phyloP scores from a whole-genome alignment of 352 stramenopile species.

The Globisporangium paroecandrum region DNA sequence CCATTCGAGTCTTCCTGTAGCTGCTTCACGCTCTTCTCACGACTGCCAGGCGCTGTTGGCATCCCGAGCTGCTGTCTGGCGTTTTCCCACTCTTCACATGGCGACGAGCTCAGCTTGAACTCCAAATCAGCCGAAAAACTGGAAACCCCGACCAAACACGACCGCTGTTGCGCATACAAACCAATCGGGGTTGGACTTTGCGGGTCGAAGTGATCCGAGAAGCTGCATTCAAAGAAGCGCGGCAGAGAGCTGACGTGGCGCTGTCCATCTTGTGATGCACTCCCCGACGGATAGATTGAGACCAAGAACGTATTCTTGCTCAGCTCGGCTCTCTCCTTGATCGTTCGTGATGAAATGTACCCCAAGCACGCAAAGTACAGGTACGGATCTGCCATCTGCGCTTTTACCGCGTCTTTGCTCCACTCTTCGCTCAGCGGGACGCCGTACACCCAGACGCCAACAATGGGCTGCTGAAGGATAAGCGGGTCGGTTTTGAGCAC shows the following conservation, averaged over 20 bases:
- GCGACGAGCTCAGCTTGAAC: constrained; percentile 29
- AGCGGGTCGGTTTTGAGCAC: constrained; percentile 71
- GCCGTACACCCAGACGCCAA: constrained; percentile 75
- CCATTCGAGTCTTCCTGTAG: not conserved
- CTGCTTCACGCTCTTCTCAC: not conserved
- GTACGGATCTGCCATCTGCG: constrained; percentile 46
- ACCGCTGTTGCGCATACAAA: constrained; percentile 29
- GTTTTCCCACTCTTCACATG: constrained; percentile 38
- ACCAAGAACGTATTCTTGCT: constrained; percentile 63
- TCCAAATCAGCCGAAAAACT: constrained; percentile 54
- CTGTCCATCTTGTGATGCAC: constrained; percentile 11
- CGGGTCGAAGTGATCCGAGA: constrained; percentile 16
- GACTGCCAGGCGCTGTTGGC: constrained; percentile 5
- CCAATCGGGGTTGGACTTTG: constrained; percentile 31
- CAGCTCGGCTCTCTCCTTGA: constrained; percentile 59
- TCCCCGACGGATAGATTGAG: constrained; percentile 41
- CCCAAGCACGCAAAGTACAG: constrained; percentile 57
- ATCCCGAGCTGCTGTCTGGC: constrained; percentile 34
- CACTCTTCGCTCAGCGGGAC: constrained; percentile 54
- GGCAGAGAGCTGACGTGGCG: constrained; percentile 36
- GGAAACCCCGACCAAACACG: constrained; percentile 53
- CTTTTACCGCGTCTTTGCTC: constrained; percentile 26
- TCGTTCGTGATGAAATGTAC: constrained; percentile 44
- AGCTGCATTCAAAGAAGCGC: constrained; percentile 71
- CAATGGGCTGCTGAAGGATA: constrained; percentile 58